Percentiles rank a stretch among this genome's conserved stretches.
Conservation (phyloP, 805 yeast species). For the Pichia thaimueangensis region DNA sequence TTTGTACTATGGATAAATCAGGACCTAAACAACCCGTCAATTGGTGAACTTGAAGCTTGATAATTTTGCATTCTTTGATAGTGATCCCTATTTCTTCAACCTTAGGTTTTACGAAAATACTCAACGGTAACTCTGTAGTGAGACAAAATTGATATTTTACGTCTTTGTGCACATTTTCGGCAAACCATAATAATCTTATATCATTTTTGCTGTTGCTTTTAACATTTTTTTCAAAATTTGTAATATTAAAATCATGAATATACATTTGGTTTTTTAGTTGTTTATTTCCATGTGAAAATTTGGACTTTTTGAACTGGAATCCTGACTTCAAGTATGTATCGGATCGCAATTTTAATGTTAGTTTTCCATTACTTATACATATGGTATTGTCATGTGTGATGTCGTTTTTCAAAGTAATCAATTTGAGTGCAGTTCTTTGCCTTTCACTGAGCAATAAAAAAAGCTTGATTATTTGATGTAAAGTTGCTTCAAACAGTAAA, state of each 20-base stretch:
- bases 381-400: conserved; percentile 30
- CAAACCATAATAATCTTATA: conserved; percentile 27
- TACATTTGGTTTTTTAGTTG: conserved; percentile 19
- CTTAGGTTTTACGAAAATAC: background rate
- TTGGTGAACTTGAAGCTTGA: background rate
- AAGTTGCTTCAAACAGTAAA: background rate
- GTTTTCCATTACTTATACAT: conserved; percentile 22
- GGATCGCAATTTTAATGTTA: conserved; percentile 27
- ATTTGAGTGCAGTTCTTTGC: conserved; percentile 9
- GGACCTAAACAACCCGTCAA: conserved; percentile 19
- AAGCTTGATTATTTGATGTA: background rate
- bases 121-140: background rate
- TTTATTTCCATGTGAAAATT: conserved; percentile 22
- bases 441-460: background rate
- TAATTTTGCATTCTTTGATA: background rate
- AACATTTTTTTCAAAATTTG: conserved; percentile 7
- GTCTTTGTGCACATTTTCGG: conserved; percentile 17
- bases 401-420: conserved; percentile 15
- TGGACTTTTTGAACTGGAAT: conserved; percentile 25
- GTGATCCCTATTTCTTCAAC: background rate
- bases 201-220: conserved; percentile 17
- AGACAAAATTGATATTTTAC: conserved; percentile 3
- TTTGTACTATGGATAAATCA: conserved; percentile 13
- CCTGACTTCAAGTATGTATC: conserved; percentile 31
- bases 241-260: conserved; percentile 20